Percentiles rank a stretch among this genome's conserved stretches.
These are phyloP conservation scores for Colletotrichum tamarilloi DNA, from an alignment of 2,329 filamentous ascomycete species.

Conservation along the genomic window DNA sequence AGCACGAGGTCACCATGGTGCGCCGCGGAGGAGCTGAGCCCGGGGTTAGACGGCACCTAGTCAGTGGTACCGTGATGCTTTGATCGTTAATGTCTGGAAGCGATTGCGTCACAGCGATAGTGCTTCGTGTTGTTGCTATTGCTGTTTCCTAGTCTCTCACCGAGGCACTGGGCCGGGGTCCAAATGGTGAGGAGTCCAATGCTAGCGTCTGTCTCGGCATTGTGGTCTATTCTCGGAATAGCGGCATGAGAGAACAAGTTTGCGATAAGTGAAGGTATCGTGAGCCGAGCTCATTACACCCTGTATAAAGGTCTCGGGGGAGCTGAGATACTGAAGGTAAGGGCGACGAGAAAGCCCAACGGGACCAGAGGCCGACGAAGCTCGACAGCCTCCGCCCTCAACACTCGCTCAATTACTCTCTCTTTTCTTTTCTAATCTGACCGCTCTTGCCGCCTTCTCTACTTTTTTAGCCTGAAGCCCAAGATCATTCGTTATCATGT, in stretches of 20 bases:
- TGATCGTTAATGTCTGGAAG: not conserved
- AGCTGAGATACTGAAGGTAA: not conserved
- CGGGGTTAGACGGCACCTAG: not conserved
- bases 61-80: not conserved
- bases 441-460: too few species aligned
- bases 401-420: not conserved
- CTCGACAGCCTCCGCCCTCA: not conserved
- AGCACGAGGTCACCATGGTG: not conserved
- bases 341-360: not conserved
- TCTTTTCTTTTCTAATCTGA: too few species aligned
- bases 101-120: not conserved
- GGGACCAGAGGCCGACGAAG: not conserved
- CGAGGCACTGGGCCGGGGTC: not conserved
- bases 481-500: not conserved
- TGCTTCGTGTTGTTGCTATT: not conserved
- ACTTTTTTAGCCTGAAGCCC: not conserved
- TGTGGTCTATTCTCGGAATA: not conserved
- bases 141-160: too few species aligned
- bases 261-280: not conserved
- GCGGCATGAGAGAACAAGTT: not conserved
- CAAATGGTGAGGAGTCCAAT: not conserved
- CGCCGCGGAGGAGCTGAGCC: not conserved
- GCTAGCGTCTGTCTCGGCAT: not conserved
- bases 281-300: not conserved
- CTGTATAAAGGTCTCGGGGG: slow-evolving; percentile 16